These are phyloP conservation scores for Lactarius akahatsu DNA, from an alignment of 768 basidiomycete species.

Conservation along the genomic window DNA sequence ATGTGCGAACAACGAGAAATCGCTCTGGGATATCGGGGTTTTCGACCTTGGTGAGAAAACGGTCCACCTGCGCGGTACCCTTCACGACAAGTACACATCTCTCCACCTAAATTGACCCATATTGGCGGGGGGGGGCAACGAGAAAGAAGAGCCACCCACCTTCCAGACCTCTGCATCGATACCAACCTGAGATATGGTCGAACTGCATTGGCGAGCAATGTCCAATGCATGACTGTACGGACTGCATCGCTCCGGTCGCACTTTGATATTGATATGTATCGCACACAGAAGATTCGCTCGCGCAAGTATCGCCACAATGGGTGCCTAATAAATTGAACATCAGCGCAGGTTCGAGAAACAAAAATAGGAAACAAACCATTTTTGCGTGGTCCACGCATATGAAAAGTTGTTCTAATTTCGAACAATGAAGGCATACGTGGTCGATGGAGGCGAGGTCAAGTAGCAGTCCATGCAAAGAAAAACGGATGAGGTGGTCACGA, in stretches of 20 bases:
- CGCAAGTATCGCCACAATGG: constrained; percentile 44
- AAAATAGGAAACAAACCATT: constrained; percentile 41
- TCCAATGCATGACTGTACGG: constrained; percentile 32
- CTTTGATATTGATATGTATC: constrained; percentile 59
- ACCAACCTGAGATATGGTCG: constrained; percentile 60
- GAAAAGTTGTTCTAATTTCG: constrained; percentile 60
- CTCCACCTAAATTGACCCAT: constrained; percentile 16
- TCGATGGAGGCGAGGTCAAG: constrained; percentile 51
- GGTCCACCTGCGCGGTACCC: constrained; percentile 3
- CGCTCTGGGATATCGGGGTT: constrained; percentile 20
- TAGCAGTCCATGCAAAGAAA: constrained; percentile 65
- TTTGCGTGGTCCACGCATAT: constrained; percentile 50
- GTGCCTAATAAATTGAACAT: constrained; percentile 36
- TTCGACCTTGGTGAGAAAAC: neutral
- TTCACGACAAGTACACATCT: constrained; percentile 8
- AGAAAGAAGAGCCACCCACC: constrained; percentile 40
- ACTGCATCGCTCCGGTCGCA: constrained; percentile 25
- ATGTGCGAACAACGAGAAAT: constrained; percentile 11
- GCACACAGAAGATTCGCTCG: constrained; percentile 48
- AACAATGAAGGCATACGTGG: constrained; percentile 55
- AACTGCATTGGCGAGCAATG: constrained; percentile 50
- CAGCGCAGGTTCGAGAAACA: neutral
- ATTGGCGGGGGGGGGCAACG: too few species aligned
- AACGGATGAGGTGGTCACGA: constrained; percentile 48
- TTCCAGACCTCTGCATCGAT: constrained; percentile 70